Conservation (phyloP, 768 basidiomycete genomes). For the Amanita inopinata region DNA sequence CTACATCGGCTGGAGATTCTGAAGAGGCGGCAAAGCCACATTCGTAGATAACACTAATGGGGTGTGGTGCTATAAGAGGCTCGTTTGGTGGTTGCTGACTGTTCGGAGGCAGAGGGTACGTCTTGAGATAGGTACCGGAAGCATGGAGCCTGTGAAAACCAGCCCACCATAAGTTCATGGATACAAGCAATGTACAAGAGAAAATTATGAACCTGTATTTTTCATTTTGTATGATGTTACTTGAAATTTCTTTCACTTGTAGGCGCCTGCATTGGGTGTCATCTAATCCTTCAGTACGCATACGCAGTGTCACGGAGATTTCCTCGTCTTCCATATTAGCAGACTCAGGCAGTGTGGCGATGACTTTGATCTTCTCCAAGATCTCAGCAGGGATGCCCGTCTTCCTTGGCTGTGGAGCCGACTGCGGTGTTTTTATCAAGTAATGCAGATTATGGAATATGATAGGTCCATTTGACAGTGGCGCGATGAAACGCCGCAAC, state of each 20-base stretch:
- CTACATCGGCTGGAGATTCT: constrained; percentile 14
- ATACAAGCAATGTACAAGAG: neutral
- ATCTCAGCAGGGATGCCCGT: constrained; percentile 39
- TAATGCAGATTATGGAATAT: constrained; percentile 30
- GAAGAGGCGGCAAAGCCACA: constrained; percentile 24
- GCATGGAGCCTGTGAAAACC: constrained; percentile 28
- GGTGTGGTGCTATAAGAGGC: constrained; percentile 47
- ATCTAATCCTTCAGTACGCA: constrained; percentile 46
- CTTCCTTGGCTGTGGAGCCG: constrained; percentile 14
- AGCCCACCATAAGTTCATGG: neutral
- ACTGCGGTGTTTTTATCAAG: constrained; percentile 29
- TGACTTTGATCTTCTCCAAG: constrained; percentile 52
- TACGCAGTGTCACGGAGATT: constrained; percentile 48
- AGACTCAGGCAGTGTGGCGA: constrained; percentile 52
- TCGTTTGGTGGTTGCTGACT: constrained; percentile 54
- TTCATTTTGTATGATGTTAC: constrained; percentile 57
- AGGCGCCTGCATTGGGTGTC: constrained; percentile 43
- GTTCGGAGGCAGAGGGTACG: constrained; percentile 47
- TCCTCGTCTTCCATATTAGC: constrained; percentile 34
- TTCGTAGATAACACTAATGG: constrained; percentile 43
- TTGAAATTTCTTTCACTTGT: constrained; percentile 42
- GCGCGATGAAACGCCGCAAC: constrained; percentile 44
- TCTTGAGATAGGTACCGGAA: constrained; percentile 29
- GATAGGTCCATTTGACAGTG: constrained; percentile 25
- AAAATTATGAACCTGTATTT: constrained; percentile 44